Evolutionary conservation across 768 basidiomycete species (phyloP).

Genomic region (Auriscalpium orientale): DNA sequence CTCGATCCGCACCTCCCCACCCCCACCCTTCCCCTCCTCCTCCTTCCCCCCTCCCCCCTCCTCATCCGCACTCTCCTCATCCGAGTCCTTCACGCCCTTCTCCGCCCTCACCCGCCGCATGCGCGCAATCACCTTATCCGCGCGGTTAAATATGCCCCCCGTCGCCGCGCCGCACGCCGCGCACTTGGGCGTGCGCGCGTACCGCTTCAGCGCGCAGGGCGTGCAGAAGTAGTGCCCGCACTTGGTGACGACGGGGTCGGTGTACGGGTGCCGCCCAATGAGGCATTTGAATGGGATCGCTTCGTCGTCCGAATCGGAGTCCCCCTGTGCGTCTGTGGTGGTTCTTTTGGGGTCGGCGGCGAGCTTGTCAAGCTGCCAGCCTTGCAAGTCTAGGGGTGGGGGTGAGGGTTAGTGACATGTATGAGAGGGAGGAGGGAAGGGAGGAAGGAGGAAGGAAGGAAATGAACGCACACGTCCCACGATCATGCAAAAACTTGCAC

Average conservation of each 20-base stretch:
- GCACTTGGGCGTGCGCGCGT: slow-evolving; percentile 90
- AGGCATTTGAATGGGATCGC: slow-evolving; percentile 98
- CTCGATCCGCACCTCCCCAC: slow-evolving; percentile 18
- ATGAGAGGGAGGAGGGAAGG: slow-evolving; percentile 12
- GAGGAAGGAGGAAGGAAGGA: slow-evolving; percentile 2
- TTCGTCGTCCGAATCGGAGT: slow-evolving; percentile 68
- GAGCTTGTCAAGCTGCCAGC: slow-evolving; percentile 96
- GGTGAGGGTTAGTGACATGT: neutral
- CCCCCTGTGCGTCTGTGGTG: slow-evolving; percentile 49
- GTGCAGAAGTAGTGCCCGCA: slow-evolving; percentile 98
- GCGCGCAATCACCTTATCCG: slow-evolving; percentile 87
- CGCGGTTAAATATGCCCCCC: slow-evolving; percentile 93
- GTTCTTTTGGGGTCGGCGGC: slow-evolving; percentile 58
- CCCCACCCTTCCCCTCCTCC: slow-evolving; percentile 33
- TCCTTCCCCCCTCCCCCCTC: slow-evolving; percentile 39
- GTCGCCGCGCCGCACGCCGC: slow-evolving; percentile 90
- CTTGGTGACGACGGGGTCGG: slow-evolving; percentile 90
- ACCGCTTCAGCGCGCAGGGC: slow-evolving; percentile 91
- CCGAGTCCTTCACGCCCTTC: too few relatives aligned
- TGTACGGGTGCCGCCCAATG: slow-evolving; percentile 91
- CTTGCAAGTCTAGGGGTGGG: slow-evolving; percentile 66
- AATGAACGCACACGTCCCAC: slow-evolving; percentile 77
- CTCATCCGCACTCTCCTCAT: neutral
- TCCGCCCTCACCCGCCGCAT: slow-evolving; percentile 32
- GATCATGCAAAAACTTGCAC: slow-evolving; percentile 98